phyloP scores from a whole-genome alignment of 2,329 filamentous ascomycete species.

The Paecilomyces niveus region DNA sequence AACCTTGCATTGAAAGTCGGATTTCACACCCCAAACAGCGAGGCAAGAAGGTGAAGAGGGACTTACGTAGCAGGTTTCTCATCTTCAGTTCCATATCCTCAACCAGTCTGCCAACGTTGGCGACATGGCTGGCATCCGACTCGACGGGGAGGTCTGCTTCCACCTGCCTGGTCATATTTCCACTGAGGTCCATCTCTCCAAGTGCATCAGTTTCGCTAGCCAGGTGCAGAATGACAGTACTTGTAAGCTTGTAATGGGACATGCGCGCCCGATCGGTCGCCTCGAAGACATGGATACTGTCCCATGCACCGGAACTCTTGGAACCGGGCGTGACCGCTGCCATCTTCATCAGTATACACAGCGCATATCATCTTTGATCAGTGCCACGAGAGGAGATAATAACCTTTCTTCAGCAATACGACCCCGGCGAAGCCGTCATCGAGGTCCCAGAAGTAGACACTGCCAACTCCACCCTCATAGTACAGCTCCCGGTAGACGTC shows the following conservation, averaged over 20 bases:
- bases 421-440: constrained; percentile 97
- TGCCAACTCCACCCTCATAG: constrained; percentile 92
- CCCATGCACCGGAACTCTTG: constrained; percentile 78
- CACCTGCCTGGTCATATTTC: constrained; percentile 96
- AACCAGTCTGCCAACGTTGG: constrained; percentile 86
- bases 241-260: constrained; percentile 96
- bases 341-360: background rate
- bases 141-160: constrained; percentile 87
- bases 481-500: constrained; percentile 89
- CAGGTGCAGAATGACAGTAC: constrained; percentile 88
- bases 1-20: background rate
- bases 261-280: constrained; percentile 85
- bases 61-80: constrained; percentile 76
- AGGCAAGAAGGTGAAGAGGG: background rate
- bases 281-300: constrained; percentile 98
- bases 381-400: background rate
- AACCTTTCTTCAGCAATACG: constrained; percentile 89
- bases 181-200: constrained; percentile 83
- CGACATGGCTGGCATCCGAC: constrained; percentile 86
- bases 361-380: background rate
- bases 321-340: constrained; percentile 59
- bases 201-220: constrained; percentile 61
- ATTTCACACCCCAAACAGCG: constrained; percentile 10
- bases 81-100: constrained; percentile 99
- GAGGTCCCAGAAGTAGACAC: constrained; percentile 96